Evolutionary conservation across 495 filamentous ascomycete genomes (phyloP).

Genomic region (Penicillium herquei): DNA sequence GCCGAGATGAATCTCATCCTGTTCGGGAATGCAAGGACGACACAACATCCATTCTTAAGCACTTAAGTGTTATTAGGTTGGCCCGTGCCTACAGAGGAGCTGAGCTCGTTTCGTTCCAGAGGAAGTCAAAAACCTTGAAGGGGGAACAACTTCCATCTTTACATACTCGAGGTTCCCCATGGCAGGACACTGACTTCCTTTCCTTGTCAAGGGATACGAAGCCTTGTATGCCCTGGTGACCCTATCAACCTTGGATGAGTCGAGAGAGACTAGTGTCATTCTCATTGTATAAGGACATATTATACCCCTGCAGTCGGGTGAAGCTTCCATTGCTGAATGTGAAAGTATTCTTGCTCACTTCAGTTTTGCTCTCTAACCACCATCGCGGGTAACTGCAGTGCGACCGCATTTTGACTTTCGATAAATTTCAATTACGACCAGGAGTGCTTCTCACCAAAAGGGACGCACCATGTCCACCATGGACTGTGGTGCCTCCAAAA

Average conservation of each 20-base stretch:
- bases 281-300: constrained; percentile 30
- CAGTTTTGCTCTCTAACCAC: constrained; percentile 22
- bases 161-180: constrained; percentile 23
- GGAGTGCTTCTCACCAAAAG: constrained; percentile 8
- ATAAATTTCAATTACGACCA: constrained; percentile 7
- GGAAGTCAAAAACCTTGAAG: constrained; percentile 12
- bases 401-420: constrained; percentile 25
- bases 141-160: constrained; percentile 13
- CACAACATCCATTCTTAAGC: constrained; percentile 25
- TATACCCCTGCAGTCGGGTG: constrained; percentile 25
- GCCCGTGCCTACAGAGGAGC: constrained; percentile 23
- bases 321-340: constrained; percentile 16
- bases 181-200: constrained; percentile 18
- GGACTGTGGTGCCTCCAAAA: constrained; percentile 22
- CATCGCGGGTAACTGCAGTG: constrained; percentile 17
- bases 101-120: constrained; percentile 19
- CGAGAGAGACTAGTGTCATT: constrained; percentile 18
- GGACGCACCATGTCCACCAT: constrained; percentile 25
- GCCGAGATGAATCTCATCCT: constrained; percentile 15
- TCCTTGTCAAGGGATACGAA: constrained; percentile 28
- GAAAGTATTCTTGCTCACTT: constrained; percentile 6
- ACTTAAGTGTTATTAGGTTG: constrained; percentile 28
- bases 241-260: constrained; percentile 18
- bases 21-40: constrained; percentile 31
- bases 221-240: constrained; percentile 19